Base-by-base conservation (phyloP, 441 rosid species). In the Capsella rubella region DNA sequence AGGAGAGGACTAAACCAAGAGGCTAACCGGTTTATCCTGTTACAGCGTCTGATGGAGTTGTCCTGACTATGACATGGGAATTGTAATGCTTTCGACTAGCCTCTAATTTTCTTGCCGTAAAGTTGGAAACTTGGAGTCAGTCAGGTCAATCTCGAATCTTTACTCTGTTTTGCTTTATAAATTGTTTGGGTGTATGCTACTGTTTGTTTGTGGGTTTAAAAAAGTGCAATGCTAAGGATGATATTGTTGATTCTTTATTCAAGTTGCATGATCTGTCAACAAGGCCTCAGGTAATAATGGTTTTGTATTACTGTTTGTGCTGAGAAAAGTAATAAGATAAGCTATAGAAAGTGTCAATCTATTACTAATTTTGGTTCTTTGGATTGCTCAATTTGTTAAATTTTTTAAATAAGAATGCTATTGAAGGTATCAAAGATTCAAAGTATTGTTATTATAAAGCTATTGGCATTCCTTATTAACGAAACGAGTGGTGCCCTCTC, bases 401-500 rank as follows among this genome's bases (percentile, higher is more conserved):
- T n/a, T n/a, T n/a, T n/a, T n/a, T n/a, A n/a, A n/a, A n/a, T n/a
- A n/a, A n/a, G n/a, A n/a, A n/a, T n/a, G n/a, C n/a, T 49, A 49
- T 49, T 49, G 29, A 49, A 49, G 28, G 28, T 49, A 49, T 49
- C 29, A 49, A n/a, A n/a, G n/a, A n/a, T n/a, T n/a, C n/a, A n/a
- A 18, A 49, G 54, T 49, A 49, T 3, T 49, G 0, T 8, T 0
- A 8, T 16, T 16, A 4, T 18, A 49, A 18, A 49, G 54, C 54
- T 50, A 18, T 16, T 8, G 4, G 53, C 60, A 51, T 67, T 67
- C 18, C 4, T 39, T 27, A 37, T 59, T 35, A 35, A 58, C 57
- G 28, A 49, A 71, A 58, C 59, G 11, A 32, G n/a, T 59, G 13
- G 4, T 60, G n/a, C n/a, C n/a, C n/a, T n/a, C 21, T 59, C 59